Evolutionary conservation across 1,139 yeast genomes (phyloP).

Genomic region (Debaryomyces subglobosus): DNA sequence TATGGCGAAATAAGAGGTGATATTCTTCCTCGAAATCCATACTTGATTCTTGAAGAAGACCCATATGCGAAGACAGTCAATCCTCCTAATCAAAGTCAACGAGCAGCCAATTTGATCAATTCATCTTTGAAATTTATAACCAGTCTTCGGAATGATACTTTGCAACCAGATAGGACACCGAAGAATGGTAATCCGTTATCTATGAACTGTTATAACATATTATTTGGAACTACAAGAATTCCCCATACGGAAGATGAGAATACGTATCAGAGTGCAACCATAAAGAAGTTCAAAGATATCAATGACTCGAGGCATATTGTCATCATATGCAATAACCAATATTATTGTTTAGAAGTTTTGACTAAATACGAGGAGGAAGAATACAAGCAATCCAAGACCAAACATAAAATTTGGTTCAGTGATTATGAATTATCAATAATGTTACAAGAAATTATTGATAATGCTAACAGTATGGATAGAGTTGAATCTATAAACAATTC

Average conservation of each 20-base stretch:
- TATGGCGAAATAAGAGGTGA: constrained; percentile 68
- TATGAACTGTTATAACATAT: constrained; percentile 65
- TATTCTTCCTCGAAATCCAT: constrained; percentile 76
- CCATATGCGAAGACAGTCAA: constrained; percentile 58
- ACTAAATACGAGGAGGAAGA: constrained; percentile 38
- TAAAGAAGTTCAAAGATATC: constrained; percentile 29
- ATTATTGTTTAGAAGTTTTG: constrained; percentile 62
- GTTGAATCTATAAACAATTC: constrained; percentile 55
- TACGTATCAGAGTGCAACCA: constrained; percentile 24
- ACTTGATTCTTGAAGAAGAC: constrained; percentile 70
- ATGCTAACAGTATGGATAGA: constrained; percentile 40
- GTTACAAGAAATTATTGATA: constrained; percentile 52
- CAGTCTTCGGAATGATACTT: constrained; percentile 54
- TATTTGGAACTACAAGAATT: constrained; percentile 69
- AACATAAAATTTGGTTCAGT: constrained; percentile 47
- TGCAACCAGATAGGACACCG: constrained; percentile 62
- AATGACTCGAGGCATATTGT: constrained; percentile 53
- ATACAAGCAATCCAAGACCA: constrained; percentile 18
- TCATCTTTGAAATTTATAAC: constrained; percentile 68
- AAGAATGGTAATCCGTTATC: constrained; percentile 54
- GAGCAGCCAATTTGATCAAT: constrained; percentile 67
- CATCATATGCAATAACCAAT: constrained; percentile 63
- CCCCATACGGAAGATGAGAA: constrained; percentile 40
- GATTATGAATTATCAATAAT: constrained; percentile 58
- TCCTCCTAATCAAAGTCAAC: constrained; percentile 65